A percentile compares a stretch with the other conserved stretches of the same genome.
phyloP scores from a whole-genome alignment of 345 rosid genomes.

The Corymbia maculata region DNA sequence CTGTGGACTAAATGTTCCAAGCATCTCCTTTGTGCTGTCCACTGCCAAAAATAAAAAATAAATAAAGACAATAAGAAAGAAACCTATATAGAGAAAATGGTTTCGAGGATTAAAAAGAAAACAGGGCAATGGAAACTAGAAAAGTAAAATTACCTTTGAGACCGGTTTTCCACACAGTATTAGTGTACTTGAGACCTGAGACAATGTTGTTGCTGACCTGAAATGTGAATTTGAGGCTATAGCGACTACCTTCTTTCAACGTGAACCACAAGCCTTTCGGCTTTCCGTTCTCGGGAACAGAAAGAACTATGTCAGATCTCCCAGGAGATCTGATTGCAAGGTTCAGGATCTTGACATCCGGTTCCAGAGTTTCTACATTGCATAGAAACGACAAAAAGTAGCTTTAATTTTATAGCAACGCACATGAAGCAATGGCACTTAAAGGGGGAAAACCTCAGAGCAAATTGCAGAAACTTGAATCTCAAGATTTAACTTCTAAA shows the following conservation, averaged over 20 bases:
- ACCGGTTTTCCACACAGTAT: constrained; percentile 79
- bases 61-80: background rate
- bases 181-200: constrained; percentile 70
- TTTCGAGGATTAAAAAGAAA: background rate
- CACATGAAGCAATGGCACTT: background rate
- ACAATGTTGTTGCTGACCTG: constrained; percentile 85
- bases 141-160: constrained; percentile 37
- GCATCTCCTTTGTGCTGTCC: constrained; percentile 78
- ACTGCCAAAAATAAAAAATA: constrained; percentile 20
- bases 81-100: background rate
- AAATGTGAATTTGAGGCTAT: constrained; percentile 59
- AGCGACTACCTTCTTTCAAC: constrained; percentile 76
- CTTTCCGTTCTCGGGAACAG: constrained; percentile 55
- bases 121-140: background rate
- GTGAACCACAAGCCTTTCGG: constrained; percentile 81
- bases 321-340: constrained; percentile 62
- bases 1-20: constrained; percentile 94
- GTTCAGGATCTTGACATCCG: constrained; percentile 68
- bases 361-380: constrained; percentile 56
- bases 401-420: background rate
- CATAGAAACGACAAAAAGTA: background rate
- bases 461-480: background rate
- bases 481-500: background rate
- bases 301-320: constrained; percentile 59
- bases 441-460: background rate